Evolutionary conservation across 306 rosid genomes (phyloP), one percentile per base, ranked within the genome.

Genomic region (Urtica urens): DNA sequence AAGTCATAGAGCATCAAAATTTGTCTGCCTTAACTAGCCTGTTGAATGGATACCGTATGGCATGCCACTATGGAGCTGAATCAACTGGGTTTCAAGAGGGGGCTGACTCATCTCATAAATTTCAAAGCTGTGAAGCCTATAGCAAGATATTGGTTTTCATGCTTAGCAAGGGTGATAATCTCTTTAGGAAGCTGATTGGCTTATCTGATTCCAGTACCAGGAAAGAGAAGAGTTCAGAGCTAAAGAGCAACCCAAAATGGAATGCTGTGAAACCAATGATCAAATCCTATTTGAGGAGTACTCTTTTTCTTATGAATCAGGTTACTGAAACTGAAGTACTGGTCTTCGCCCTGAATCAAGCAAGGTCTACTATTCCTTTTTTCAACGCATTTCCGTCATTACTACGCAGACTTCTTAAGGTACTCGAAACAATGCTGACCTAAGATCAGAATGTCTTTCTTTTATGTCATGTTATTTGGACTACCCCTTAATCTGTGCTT

Each of bases 251-350:
- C 28, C 14, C 70, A 58, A 82, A 77, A 52, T 81, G 94, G 95
- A 64, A 64, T 43, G 60, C 71, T 42, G n/a, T 77, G 19, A 75
- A 62, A 69, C 87, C 92, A 1, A 69, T 71, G 53, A 41, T 90
- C 41, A 90, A 84, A 66, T 81, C 87, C 1, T 90, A 79, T 61
- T 52, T 90, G 30, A 79, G 92, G 64, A 85, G 92, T 63, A 69
- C 92, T 26, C 38, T 85, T 53, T 75, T 72, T 66, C 85, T 90
- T 29, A 57, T 90, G 64, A 85, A 79, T 55, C 92, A 79, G 59
- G 65, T 73, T 49, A 71, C 80, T 1, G 94, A 85, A 60, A 48
- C 75, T 14, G 81, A 90, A 65, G 77, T 85, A 75, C 69, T 85
- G 73, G 47, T 71, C 44, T 79, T 81, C 70, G 24, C 79, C 62